These are phyloP conservation scores for Aspergillus indologenus DNA, from an alignment of 495 filamentous ascomycete species.

Conservation along the genomic window DNA sequence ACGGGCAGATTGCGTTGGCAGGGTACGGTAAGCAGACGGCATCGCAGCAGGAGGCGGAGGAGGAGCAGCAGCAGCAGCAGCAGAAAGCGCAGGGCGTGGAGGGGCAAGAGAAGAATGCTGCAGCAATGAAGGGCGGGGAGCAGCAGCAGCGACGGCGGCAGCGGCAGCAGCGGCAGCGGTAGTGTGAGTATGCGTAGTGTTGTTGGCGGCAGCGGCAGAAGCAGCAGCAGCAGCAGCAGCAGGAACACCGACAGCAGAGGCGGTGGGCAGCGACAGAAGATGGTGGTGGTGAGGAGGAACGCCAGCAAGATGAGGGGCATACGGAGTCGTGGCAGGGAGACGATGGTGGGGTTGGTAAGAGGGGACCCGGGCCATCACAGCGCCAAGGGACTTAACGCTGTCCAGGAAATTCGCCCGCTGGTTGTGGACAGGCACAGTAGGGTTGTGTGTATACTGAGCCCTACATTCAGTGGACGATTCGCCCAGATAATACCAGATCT, in stretches of 20 bases:
- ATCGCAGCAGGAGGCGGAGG: slow-evolving; percentile 39
- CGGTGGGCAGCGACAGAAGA: slow-evolving; percentile 14
- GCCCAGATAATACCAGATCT: slow-evolving; percentile 89
- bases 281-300: slow-evolving; percentile 30
- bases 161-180: slow-evolving; percentile 21
- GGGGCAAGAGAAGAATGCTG: slow-evolving; percentile 35
- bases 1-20: slow-evolving; percentile 42
- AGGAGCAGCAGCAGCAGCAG: slow-evolving; percentile 38
- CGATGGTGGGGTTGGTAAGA: slow-evolving; percentile 37
- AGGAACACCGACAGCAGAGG: slow-evolving; percentile 15
- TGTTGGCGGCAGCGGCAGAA: slow-evolving; percentile 21
- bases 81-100: slow-evolving; percentile 37
- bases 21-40: slow-evolving; percentile 50
- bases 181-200: slow-evolving; percentile 20
- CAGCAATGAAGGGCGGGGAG: slow-evolving; percentile 36
- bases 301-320: slow-evolving; percentile 22
- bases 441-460: slow-evolving; percentile 87
- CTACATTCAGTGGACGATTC: slow-evolving; percentile 85
- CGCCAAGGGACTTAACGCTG: slow-evolving; percentile 47
- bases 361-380: slow-evolving; percentile 28
- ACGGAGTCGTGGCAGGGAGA: slow-evolving; percentile 18
- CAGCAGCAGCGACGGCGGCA: slow-evolving; percentile 18
- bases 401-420: slow-evolving; percentile 58
- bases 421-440: slow-evolving; percentile 54
- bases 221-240: slow-evolving; percentile 10